Evolutionary conservation across 441 rosid species (phyloP), one percentile per base, ranked within the genome.

Genomic region (Corymbia calophylla): DNA sequence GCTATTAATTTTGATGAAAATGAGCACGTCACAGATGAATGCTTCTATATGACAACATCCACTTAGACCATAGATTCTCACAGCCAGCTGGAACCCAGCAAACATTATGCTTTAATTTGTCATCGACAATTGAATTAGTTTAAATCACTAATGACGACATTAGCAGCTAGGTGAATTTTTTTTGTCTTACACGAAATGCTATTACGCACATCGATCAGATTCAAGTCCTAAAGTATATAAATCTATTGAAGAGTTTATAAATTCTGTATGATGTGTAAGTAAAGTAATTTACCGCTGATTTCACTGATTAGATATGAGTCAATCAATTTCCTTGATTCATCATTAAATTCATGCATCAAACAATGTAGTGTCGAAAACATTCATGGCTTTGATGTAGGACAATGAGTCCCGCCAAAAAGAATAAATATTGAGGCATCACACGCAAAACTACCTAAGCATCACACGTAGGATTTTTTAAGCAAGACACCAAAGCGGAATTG

Each of bases 211-310:
- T 64, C 70, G n/a, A 64, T 64, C 7, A n/a, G 35, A 60, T 64
- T 64, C 70, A 64, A 64, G 8, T 64, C 35, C 70, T 14, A 64
- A n/a, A 64, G 4, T n/a, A n/a, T 14, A 2, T n/a, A 64, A 64
- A 64, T n/a, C 19, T n/a, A 64, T 64, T 64, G 17, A n/a, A 64
- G 14, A n/a, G 70, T 55, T 7, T 18, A 55, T n/a, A 6, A 15
- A 29, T n/a, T 64, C 0, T 14, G 3, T 7, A 14, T 64, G 35
- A 7, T n/a, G 15, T n/a, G 35, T n/a, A 35, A 29, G 6, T 13
- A 62, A 64, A 64, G 35, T 15, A 64, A n/a, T 15, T 64, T 16
- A n/a, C 19, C 0, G 3, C 1, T 14, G 1, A 64, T 64, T 64
- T n/a, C 70, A 64, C 70, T 0, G 0, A 64, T 64, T 64, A 64